Evolutionary conservation across 2,329 filamentous ascomycete genomes (phyloP), one percentile per base, ranked within the genome.

Genomic region (Alternaria panax): DNA sequence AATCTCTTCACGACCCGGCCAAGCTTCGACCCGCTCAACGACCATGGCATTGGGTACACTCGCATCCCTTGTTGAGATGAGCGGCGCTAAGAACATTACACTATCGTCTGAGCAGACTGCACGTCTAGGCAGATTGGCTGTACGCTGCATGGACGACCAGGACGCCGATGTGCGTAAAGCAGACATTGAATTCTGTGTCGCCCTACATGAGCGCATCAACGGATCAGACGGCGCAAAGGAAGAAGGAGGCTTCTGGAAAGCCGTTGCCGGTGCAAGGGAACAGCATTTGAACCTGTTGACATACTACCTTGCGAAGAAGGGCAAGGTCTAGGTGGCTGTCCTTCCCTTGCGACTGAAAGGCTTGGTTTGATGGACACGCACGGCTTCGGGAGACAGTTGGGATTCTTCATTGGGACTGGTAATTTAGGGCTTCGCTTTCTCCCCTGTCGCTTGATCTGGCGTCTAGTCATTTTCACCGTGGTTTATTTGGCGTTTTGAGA

Each of bases 161-260:
- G 78, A 81, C 43, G 74, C 77, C 14, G 77, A 80, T 57, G 76
- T 81, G 3, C 67, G 78, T 40, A 91, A 92, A 83, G 90, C 91
- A 61, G 89, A 90, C n/a, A 89, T 93, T 45, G 88, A 92, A 73
- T 83, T 93, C n/a, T 92, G 90, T 68, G 88, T 92, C 25, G 87
- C 88, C 59, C 79, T 93, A 61, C 90, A 93, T 73, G 82, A 83
- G 46, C 69, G 72, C 7, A 75, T 76, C 38, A 67, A 62, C 6
- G 65, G 64, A 0, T 54, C 65, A 4, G 76, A 71, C 4, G 73
- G 65, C 14, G 76, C 77, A 32, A 76, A 78, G 32, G 80, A 80
- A 54, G 77, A 74, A 28, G 65, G 59, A 11, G 66, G 66, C 0
- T 93, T 93, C 73, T 94, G 91, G 91, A 84, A 84, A 32, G 84